Conservation (phyloP, 1,284 basidiomycete species). For the Fomes fomentarius region DNA sequence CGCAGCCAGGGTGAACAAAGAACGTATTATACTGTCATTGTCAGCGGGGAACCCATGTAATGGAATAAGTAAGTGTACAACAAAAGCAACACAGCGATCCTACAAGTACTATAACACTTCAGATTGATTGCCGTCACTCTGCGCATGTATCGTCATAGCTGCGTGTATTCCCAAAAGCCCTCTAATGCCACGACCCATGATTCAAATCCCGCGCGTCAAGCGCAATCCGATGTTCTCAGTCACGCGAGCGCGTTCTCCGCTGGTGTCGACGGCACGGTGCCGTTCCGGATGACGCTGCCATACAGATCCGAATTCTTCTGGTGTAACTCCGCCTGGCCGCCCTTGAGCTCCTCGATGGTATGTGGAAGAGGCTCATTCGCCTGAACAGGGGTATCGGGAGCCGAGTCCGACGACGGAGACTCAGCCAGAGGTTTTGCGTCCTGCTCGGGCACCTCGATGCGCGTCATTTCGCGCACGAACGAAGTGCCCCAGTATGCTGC, state of each 20-base stretch:
- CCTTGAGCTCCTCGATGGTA: slow-evolving; percentile 39
- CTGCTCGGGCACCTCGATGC: slow-evolving; percentile 39
- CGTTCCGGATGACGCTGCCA: slow-evolving; percentile 39
- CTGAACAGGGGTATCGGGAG: slow-evolving; percentile 10
- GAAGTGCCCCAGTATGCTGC: slow-evolving; percentile 92
- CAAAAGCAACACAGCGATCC: no score
- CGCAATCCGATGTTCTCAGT: neutral
- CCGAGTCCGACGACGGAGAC: slow-evolving; percentile 11
- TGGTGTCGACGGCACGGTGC: slow-evolving; percentile 36
- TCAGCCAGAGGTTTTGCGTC: slow-evolving; percentile 19
- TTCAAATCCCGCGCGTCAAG: no score
- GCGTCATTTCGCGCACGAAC: slow-evolving; percentile 85
- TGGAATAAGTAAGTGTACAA: slow-evolving; percentile 5
- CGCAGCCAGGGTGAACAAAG: no score
- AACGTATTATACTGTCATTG: neutral
- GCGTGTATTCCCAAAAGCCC: neutral
- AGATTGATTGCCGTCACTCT: neutral
- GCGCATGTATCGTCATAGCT: neutral
- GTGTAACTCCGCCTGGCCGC: slow-evolving; percentile 42
- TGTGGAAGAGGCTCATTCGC: slow-evolving; percentile 33
- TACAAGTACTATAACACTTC: no score
- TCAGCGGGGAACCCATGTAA: neutral
- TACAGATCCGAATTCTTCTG: slow-evolving; percentile 35
- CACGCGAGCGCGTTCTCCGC: slow-evolving; percentile 31
- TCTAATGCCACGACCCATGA: neutral